phyloP scores from a whole-genome alignment of 2,329 filamentous ascomycete genomes.

The Hypoxylon sp. region DNA sequence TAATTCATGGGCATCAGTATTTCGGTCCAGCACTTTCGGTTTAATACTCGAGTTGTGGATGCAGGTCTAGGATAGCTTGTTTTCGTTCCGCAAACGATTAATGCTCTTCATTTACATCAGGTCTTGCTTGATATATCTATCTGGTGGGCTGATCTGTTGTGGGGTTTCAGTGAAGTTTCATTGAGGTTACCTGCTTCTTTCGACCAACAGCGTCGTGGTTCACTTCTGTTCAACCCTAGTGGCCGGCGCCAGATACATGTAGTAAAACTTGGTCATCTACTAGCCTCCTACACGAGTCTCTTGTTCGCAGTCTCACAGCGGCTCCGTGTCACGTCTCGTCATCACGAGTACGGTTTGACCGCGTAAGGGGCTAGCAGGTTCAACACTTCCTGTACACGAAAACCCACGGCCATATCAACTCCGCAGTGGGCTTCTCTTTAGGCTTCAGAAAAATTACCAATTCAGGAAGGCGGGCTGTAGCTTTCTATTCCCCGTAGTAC shows the following conservation, averaged over 20 bases:
- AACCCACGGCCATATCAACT: too few relatives aligned
- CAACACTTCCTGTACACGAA: conserved; percentile 5
- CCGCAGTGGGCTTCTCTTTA: too few relatives aligned
- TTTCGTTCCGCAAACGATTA: conserved; percentile 2
- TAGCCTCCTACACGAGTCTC: conserved; percentile 1
- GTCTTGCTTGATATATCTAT: conserved; percentile 18
- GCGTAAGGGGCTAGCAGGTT: neutral
- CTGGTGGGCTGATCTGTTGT: conserved; percentile 9
- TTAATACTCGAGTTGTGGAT: conserved; percentile 20
- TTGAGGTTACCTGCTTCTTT: conserved; percentile 25
- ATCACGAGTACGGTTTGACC: too few relatives aligned
- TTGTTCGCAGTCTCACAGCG: neutral
- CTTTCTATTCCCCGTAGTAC: too few relatives aligned
- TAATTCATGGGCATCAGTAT: conserved; percentile 26
- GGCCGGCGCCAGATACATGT: conserved; percentile 10
- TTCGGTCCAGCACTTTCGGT: conserved; percentile 25
- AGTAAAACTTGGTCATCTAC: conserved; percentile 1
- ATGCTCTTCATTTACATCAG: conserved; percentile 2
- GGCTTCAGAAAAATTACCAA: too few relatives aligned
- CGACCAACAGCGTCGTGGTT: conserved; percentile 2
- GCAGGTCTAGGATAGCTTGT: conserved; percentile 26
- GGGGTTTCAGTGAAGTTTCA: conserved; percentile 17
- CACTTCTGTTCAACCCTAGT: conserved; percentile 2
- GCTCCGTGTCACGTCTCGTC: conserved; percentile 7
- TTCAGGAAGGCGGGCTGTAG: too few relatives aligned